Evolutionary conservation across 176 grass and related monocot genomes (phyloP).

Genomic region (Chloris gayana): DNA sequence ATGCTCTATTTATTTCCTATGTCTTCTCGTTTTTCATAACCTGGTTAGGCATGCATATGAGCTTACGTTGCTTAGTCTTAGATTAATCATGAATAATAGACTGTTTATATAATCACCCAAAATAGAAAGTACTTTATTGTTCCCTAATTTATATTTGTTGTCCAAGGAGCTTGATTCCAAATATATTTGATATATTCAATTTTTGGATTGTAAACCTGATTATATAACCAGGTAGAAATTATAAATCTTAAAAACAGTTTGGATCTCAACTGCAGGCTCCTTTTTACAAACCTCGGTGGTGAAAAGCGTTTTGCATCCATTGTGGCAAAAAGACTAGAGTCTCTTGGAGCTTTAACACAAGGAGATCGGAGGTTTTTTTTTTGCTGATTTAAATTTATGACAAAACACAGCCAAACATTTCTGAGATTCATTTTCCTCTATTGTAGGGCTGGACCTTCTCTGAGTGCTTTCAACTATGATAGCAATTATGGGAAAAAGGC

Average conservation of each 20-base stretch:
- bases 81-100: not conserved
- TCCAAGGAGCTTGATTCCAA: not conserved
- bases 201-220: slow-evolving; percentile 11
- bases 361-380: slow-evolving; percentile 77
- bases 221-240: slow-evolving; percentile 9
- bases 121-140: not conserved
- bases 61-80: slow-evolving; percentile 5
- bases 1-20: slow-evolving; percentile 5
- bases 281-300: slow-evolving; percentile 98
- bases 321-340: slow-evolving; percentile 92
- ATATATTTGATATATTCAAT: slow-evolving; percentile 20
- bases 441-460: slow-evolving; percentile 81
- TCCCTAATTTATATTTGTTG: slow-evolving; percentile 5
- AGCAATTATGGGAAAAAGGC: slow-evolving; percentile 92
- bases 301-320: slow-evolving; percentile 97
- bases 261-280: slow-evolving; percentile 59
- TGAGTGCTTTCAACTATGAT: slow-evolving; percentile 97
- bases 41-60: slow-evolving; percentile 27
- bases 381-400: slow-evolving; percentile 36
- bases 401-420: slow-evolving; percentile 15
- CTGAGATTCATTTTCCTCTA: slow-evolving; percentile 33
- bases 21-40: slow-evolving; percentile 23
- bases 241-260: slow-evolving; percentile 29
- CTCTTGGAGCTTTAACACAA: slow-evolving; percentile 98
- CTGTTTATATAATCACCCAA: slow-evolving; percentile 12